Conservation (phyloP, 1,139 yeast species). For the Arxiozyma bovina region DNA sequence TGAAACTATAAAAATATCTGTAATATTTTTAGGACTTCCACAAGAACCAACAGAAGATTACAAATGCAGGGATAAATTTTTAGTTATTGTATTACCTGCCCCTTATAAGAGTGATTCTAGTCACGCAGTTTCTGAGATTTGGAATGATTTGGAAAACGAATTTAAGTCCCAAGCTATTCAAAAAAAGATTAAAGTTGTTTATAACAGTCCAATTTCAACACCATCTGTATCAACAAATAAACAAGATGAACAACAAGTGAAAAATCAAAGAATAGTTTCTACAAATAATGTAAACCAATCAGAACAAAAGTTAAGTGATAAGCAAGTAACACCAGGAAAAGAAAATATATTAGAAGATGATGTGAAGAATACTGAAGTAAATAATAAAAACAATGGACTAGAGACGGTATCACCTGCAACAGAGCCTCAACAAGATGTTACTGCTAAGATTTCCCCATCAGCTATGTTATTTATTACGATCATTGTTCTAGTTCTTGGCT, state of each 20-base stretch:
- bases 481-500: constrained; percentile 47
- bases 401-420: not conserved
- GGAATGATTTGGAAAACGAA: constrained; percentile 60
- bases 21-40: constrained; percentile 72
- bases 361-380: not conserved
- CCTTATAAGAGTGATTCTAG: constrained; percentile 38
- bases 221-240: not conserved
- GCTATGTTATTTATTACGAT: constrained; percentile 43
- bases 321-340: not conserved
- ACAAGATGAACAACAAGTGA: not conserved
- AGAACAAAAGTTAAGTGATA: not conserved
- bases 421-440: constrained; percentile 1
- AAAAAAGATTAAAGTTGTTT: constrained; percentile 70
- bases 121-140: constrained; percentile 50
- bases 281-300: not conserved
- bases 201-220: constrained; percentile 18
- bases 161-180: constrained; percentile 50
- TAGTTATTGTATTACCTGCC: constrained; percentile 76
- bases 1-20: constrained; percentile 56
- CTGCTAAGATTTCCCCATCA: constrained; percentile 15
- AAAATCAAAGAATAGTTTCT: not conserved
- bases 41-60: constrained; percentile 40
- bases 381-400: not conserved
- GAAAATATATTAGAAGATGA: not conserved
- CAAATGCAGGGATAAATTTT: constrained; percentile 76